Conservation (phyloP, 208 protist species). For the Novymonas esmeraldas region DNA sequence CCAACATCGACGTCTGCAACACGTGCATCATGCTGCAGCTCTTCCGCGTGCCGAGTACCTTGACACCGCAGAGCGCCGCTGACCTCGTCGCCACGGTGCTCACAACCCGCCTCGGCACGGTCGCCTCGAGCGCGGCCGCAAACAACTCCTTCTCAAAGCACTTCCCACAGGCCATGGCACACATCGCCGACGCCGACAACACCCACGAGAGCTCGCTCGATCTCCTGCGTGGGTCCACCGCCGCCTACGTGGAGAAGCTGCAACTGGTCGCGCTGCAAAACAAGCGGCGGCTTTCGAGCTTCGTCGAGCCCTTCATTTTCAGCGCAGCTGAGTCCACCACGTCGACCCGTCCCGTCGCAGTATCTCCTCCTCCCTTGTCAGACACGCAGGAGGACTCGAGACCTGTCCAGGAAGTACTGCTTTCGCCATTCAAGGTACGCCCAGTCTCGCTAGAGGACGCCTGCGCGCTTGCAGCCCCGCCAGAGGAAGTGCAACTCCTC, state of each 20-base stretch:
- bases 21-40: not conserved
- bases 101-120: not conserved
- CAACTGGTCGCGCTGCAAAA: not conserved
- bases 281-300: not conserved
- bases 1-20: not conserved
- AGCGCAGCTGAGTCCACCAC: not conserved
- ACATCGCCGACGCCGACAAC: not conserved
- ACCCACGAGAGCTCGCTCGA: not conserved
- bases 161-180: not conserved
- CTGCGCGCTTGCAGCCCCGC: not conserved
- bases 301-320: not conserved
- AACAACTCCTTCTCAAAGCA: not conserved
- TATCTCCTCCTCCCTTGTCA: not conserved
- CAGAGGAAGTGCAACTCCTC: not conserved
- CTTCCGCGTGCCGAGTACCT: not conserved
- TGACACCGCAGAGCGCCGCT: not conserved
- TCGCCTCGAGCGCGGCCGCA: not conserved
- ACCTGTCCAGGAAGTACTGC: not conserved
- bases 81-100: not conserved
- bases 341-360: not conserved
- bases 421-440: not conserved
- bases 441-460: constrained; percentile 4
- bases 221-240: not conserved
- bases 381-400: too few relatives aligned
- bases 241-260: constrained; percentile 17